Conservation (phyloP, 1,284 basidiomycete genomes). For the Microbotryomycetes sp. region DNA sequence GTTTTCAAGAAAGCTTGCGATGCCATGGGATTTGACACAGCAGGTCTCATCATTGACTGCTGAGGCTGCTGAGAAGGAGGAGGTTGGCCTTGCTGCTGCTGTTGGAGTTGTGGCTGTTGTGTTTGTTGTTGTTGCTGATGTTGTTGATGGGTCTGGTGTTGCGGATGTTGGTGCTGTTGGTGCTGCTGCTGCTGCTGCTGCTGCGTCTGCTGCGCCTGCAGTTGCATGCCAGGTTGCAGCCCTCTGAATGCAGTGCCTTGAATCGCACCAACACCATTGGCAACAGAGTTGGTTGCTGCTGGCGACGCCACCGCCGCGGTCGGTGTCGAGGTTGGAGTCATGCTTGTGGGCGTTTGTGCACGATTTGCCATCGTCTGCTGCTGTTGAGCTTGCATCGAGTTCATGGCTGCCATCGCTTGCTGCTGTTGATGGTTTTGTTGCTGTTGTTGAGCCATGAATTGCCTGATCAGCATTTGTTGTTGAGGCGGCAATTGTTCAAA, state of each 20-base stretch:
- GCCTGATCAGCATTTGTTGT: constrained; percentile 19
- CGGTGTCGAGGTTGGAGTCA: neutral
- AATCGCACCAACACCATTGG: neutral
- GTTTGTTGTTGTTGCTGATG: neutral
- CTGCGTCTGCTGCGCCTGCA: constrained; percentile 3
- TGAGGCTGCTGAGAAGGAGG: neutral
- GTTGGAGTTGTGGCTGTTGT: neutral
- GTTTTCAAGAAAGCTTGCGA: constrained; percentile 7
- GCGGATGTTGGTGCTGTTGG: neutral
- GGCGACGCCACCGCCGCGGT: neutral
- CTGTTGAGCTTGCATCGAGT: neutral
- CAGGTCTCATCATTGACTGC: neutral
- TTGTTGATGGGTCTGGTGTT: neutral
- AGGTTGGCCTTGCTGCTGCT: neutral
- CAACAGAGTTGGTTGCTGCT: neutral
- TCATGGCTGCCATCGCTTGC: neutral
- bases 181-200: constrained; percentile 5
- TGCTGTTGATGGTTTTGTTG: neutral
- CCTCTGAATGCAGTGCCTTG: neutral
- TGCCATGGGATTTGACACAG: neutral
- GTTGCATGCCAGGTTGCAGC: constrained; percentile 5
- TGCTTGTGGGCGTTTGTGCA: neutral
- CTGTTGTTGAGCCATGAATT: constrained; percentile 7
- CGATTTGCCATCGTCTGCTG: neutral
- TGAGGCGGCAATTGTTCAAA: constrained; percentile 7